These are phyloP conservation scores for Stagonosporopsis chrysanthemi DNA, from an alignment of 2,329 filamentous ascomycete genomes.

Conservation along the genomic window DNA sequence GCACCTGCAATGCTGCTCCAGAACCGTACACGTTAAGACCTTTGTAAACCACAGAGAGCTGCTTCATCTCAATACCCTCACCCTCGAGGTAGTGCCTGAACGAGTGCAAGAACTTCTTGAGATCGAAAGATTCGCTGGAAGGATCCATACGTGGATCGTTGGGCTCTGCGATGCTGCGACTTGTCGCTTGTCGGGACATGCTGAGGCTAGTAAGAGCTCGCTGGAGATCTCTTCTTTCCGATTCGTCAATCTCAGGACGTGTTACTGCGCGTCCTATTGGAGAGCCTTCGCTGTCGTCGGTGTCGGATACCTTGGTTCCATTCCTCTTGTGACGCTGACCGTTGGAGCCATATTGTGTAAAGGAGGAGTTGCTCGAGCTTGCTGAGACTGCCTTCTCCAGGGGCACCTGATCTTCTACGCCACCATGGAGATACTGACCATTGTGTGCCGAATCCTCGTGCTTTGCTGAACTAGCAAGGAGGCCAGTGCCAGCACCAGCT, in stretches of 20 bases:
- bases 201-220: slow-evolving; percentile 32
- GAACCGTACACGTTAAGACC: slow-evolving; percentile 72
- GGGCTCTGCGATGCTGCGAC: slow-evolving; percentile 34
- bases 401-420: slow-evolving; percentile 23
- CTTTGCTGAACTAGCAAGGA: slow-evolving; percentile 1
- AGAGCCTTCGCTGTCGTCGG: slow-evolving; percentile 8
- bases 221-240: slow-evolving; percentile 36
- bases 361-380: slow-evolving; percentile 31
- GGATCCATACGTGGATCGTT: slow-evolving; percentile 63
- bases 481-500: slow-evolving; percentile 9
- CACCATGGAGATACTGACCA: slow-evolving; percentile 3
- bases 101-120: slow-evolving; percentile 61
- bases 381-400: slow-evolving; percentile 21
- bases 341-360: slow-evolving; percentile 25
- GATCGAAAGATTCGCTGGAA: slow-evolving; percentile 59
- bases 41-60: slow-evolving; percentile 69
- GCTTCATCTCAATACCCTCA: slow-evolving; percentile 62
- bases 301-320: slow-evolving; percentile 11
- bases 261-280: slow-evolving; percentile 27
- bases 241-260: slow-evolving; percentile 33
- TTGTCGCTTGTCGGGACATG: slow-evolving; percentile 32
- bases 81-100: slow-evolving; percentile 60
- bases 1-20: slow-evolving; percentile 71
- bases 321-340: slow-evolving; percentile 16
- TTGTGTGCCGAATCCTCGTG: background rate